Base-by-base conservation (phyloP, 2,329 filamentous ascomycete species). In the Coniochaeta prunicola region DNA sequence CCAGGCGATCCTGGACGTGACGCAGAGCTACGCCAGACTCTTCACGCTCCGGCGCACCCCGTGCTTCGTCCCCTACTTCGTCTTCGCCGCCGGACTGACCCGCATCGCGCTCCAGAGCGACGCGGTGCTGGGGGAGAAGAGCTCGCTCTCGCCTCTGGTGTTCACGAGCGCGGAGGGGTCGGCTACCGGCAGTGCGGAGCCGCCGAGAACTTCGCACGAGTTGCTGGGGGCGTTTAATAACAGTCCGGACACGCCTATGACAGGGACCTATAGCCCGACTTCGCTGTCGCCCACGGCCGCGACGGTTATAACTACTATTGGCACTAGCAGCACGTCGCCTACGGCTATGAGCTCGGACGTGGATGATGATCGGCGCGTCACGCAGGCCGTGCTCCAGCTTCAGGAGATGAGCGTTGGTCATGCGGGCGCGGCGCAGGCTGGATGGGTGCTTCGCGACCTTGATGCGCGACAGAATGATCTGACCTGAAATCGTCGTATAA, bases 1-100 rank as follows among this genome's bases (percentile, higher is more conserved):
- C 31, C 59, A 73, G 58, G 66, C 71, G 26, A 71, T 75, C 60
- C 61, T 70, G 42, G 45, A 69, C 26, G 66, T 73, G 55, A 61
- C 69, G 17, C 63, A 66, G 31, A 70, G 68, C 13, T 70, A 70
- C 40, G 62, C 65, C 3, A 57, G 64, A 19, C 62, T 72, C 1
- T 71, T 70, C 53, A 70, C 67, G 0, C 63, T 72, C 1, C 63
- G 62, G 8, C 65, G 69, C 1, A 69, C 69, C 0, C 69, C 69
- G 4, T 67, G 65, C 10, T 71, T 72, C 36, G 64, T 70, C 0
- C 69, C 70, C 0, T 69, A 68, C 31, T 68, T 70, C 34, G 62
- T 70, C 0, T 64, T 70, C 36, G 56, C 57, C 3, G 59, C 59
- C 9, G 58, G 58, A 0, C 24, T 57, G 33, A 50, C 45, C 24